Base-by-base conservation (phyloP, 192 early-diverging fungal genomes). In the Rhizophlyctis rosea region DNA sequence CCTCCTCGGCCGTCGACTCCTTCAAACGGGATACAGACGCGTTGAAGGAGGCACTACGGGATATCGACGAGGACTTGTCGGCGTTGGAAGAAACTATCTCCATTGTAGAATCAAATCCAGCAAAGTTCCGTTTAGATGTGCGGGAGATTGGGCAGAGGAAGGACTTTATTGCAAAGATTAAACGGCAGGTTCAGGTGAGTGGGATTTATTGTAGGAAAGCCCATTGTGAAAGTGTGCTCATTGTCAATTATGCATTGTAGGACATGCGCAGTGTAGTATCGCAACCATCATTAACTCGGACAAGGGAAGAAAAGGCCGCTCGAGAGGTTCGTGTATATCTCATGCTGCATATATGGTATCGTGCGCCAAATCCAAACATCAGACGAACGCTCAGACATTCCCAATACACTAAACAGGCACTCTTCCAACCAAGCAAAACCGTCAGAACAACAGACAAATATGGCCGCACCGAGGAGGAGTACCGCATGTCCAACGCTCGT, bases 21-120 rank as follows among this genome's bases (percentile, higher is more conserved):
- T 62, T 69, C 34, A 51, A 55, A 23, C 50, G 70, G 53, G 59
- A 60, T 5, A 32, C 59, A 13, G 58, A 59, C 5, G 59, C 25
- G 35, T 47, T 72, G 16, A 44, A 44, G 25, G 64, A 62, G 34
- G 53, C 53, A 13, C 54, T 80, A 34, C 39, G 34, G 13, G 58
- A 59, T 57, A 77, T 78, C 47, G 65, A 55, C 29, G 74, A 51
- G 47, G 80, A 81, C 50, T 29, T 79, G 36, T 53, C 61, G 27
- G 80, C 78, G 29, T 58, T 81, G 24, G 66, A 71, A 11, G 76
- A 76, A 47, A 72, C 80, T 1, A 72, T 82, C 4, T 54, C 39
- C 32, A 73, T 76, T n/a, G 77, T 74, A 2, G 71, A 70, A 34
- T 13, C 59, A 34, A 75, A 80, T 59, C 81, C 81, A 14, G 57